Conservation (phyloP, 2,329 filamentous ascomycete species). For the Epichloe uncinata region DNA sequence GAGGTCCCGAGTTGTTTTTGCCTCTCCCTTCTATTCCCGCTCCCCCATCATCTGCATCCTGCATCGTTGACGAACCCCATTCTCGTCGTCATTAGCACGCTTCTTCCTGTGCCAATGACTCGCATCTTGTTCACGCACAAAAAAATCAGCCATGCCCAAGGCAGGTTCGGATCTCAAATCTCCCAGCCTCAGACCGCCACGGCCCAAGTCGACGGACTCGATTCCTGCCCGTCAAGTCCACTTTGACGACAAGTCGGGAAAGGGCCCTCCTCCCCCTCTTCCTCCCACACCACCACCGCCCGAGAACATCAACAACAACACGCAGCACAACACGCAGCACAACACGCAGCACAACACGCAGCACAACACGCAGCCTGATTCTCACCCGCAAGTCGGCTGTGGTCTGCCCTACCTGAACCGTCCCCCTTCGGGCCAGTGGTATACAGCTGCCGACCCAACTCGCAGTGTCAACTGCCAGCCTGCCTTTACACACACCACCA, state of each 20-base stretch:
- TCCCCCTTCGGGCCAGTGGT: constrained; percentile 16
- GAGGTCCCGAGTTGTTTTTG: not conserved
- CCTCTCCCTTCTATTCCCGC: not conserved
- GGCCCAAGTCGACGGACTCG: constrained; percentile 13
- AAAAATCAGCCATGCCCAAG: constrained; percentile 15
- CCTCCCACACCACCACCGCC: not conserved
- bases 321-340: not conserved
- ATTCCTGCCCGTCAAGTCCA: constrained; percentile 20
- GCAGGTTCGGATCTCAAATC: constrained; percentile 14
- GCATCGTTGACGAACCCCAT: not conserved
- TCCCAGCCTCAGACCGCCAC: constrained; percentile 16
- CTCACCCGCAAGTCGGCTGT: constrained; percentile 8
- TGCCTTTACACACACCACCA: not conserved
- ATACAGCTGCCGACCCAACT: constrained; percentile 21
- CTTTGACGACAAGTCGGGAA: constrained; percentile 10
- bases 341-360: constrained; percentile 1
- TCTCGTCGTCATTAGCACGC: not conserved
- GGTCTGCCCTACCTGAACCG: constrained; percentile 9
- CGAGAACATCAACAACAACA: not conserved
- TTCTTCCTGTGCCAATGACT: not conserved
- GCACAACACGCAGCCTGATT: constrained; percentile 5
- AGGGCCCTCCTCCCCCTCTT: not conserved
- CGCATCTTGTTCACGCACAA: not conserved
- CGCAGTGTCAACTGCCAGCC: constrained; percentile 14
- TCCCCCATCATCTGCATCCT: not conserved